These are phyloP conservation scores for Leccinum subtestaceum DNA, from an alignment of 768 basidiomycete species.

Conservation along the genomic window DNA sequence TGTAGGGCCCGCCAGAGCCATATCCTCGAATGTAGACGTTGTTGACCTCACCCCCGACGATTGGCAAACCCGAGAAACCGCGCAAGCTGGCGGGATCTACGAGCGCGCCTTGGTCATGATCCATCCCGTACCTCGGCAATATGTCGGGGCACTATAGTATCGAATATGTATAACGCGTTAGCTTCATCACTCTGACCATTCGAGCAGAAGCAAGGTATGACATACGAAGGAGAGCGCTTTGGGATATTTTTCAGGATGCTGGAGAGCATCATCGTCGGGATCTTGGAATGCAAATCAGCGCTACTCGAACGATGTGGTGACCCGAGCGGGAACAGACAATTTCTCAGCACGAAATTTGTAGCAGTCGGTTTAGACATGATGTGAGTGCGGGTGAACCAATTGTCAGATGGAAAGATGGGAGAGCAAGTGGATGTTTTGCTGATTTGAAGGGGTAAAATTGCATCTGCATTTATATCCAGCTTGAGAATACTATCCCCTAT, in stretches of 20 bases:
- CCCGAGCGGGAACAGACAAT: neutral
- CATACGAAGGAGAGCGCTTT: neutral
- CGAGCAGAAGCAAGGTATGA: neutral
- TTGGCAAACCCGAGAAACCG: neutral
- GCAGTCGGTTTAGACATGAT: neutral
- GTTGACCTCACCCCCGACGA: neutral
- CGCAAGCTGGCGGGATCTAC: neutral
- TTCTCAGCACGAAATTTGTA: neutral
- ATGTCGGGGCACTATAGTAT: neutral
- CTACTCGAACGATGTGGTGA: neutral
- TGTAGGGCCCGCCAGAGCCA: neutral
- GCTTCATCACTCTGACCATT: neutral
- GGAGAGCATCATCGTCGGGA: neutral
- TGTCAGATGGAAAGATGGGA: neutral
- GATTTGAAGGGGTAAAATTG: neutral
- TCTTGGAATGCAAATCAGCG: neutral
- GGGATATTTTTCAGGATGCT: neutral
- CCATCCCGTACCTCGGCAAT: neutral
- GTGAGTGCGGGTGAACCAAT: neutral
- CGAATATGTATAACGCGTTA: neutral
- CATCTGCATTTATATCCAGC: neutral
- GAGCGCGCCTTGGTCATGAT: neutral
- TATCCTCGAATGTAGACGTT: neutral
- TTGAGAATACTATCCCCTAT: neutral
- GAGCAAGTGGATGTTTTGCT: neutral